Evolutionary conservation across 1,284 basidiomycete genomes (phyloP).

Genomic region (Cystobasidium slooffiae): DNA sequence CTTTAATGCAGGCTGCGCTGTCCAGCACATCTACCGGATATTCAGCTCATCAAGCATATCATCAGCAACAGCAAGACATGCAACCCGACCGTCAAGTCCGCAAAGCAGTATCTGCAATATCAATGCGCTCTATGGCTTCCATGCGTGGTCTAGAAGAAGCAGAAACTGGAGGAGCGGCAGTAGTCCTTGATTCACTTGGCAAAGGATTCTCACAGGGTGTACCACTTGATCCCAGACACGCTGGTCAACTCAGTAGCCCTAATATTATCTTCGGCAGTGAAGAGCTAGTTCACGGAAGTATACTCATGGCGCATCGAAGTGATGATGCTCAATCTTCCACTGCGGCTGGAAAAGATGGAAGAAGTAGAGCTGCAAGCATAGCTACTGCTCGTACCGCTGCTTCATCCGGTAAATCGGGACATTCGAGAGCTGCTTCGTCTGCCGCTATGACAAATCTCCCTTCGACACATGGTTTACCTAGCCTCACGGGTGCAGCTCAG

Average conservation of each 20-base stretch:
- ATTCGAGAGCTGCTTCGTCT: slow-evolving; percentile 18
- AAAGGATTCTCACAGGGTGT: slow-evolving; percentile 25
- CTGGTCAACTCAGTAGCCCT: slow-evolving; percentile 26
- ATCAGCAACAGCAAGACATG: background rate
- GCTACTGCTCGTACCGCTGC: slow-evolving; percentile 7
- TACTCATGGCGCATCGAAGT: slow-evolving; percentile 13
- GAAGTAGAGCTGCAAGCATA: slow-evolving; percentile 15
- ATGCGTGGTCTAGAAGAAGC: slow-evolving; percentile 45
- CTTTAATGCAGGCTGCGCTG: background rate
- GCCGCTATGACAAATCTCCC: background rate
- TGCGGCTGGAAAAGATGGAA: slow-evolving; percentile 5
- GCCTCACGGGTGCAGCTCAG: slow-evolving; percentile 25
- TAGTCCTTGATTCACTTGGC: slow-evolving; percentile 41
- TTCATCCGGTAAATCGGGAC: slow-evolving; percentile 1
- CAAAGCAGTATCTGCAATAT: slow-evolving; percentile 28
- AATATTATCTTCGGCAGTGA: slow-evolving; percentile 24
- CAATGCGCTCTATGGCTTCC: slow-evolving; percentile 42
- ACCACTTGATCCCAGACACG: slow-evolving; percentile 13
- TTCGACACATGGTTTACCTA: slow-evolving; percentile 10
- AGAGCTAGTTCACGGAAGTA: slow-evolving; percentile 11
- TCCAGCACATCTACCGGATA: background rate
- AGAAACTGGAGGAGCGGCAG: slow-evolving; percentile 44
- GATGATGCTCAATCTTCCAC: background rate
- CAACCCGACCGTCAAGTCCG: slow-evolving; percentile 24
- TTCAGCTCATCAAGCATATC: background rate